Percentiles rank a stretch among this genome's conserved stretches.
These are phyloP conservation scores for Trypanosoma vivax DNA, from an alignment of 208 protist species.

Conservation along the genomic window DNA sequence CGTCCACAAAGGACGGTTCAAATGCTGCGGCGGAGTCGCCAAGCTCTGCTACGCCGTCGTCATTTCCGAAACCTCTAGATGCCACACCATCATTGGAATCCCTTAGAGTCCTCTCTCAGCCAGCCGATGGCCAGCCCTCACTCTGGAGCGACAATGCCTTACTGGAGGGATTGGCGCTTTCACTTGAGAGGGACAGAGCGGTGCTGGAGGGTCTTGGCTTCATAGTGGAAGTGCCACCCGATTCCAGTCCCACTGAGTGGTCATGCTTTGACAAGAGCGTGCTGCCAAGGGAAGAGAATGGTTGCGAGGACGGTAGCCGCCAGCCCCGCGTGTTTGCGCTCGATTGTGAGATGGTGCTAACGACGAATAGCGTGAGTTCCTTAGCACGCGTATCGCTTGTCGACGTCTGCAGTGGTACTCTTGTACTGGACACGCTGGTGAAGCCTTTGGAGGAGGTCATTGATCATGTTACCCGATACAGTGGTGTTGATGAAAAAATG, in stretches of 20 bases:
- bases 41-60: no score
- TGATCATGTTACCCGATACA: constrained; percentile 89
- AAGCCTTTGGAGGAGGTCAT: constrained; percentile 62
- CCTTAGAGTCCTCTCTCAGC: background rate
- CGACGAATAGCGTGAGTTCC: constrained; percentile 35
- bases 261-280: background rate
- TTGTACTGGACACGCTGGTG: constrained; percentile 85
- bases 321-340: constrained; percentile 51
- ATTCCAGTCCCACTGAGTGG: constrained; percentile 16
- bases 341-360: constrained; percentile 92
- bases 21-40: background rate
- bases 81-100: background rate
- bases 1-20: no score
- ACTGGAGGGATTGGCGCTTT: constrained; percentile 45
- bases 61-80: no score
- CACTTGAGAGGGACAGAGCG: constrained; percentile 28
- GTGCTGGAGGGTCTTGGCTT: constrained; percentile 44
- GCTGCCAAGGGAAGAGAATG: background rate
- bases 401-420: constrained; percentile 33
- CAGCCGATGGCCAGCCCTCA: background rate
- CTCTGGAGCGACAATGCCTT: constrained; percentile 29
- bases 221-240: constrained; percentile 21
- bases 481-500: constrained; percentile 80
- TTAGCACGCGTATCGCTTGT: constrained; percentile 84
- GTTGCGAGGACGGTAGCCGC: background rate